Base-by-base conservation (phyloP, 2,329 filamentous ascomycete species). In the Orbilia brochopaga region DNA sequence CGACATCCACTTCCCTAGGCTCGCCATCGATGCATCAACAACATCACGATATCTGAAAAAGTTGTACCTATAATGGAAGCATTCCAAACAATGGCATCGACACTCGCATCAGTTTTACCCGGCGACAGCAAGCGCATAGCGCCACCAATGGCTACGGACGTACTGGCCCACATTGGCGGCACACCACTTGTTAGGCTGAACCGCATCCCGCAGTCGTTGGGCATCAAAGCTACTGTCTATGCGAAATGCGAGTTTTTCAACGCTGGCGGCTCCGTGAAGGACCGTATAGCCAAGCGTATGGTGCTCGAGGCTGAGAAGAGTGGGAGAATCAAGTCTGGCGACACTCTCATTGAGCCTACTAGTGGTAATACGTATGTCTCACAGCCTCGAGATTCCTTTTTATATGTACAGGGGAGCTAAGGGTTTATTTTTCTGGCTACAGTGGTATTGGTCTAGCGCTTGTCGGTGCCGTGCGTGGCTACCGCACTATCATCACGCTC, bases 401-500 rank as follows among this genome's bases (percentile, higher is more conserved):
- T 50, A 30, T 23, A 42, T 30, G 44, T 30, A 60, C 37, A 21
- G n/a, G 17, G 24, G 35, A 65, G 59, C 77, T 81, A 73, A 81
- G 75, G n/a, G 59, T 19, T 61, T 48, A 5, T 32, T 37, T 54
- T 7, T n/a, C 27, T 58, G 8, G 15, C 6, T 4, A 48, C 59
- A 86, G 81, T 73, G 94, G 94, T 75, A 99, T 99, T 75, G 94
- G 94, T 21, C 85, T 99, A 44, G 94, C 94, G 27, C 87, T 99
- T 35, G 93, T 97, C 17, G 93, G 87, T 66, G 94, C 94, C 15
- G 90, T 99, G 78, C 97, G 97, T 83, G 93, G 92, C 75, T 99
- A 97, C 85, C 93, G 93, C 81, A 95, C 92, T 44, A 97, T 99
- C 81, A 99, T 99, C 80, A 99, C 94, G 10, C 86, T 99, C 51